Conservation (phyloP, 1,284 basidiomycete species). For the Abortiporus biennis region DNA sequence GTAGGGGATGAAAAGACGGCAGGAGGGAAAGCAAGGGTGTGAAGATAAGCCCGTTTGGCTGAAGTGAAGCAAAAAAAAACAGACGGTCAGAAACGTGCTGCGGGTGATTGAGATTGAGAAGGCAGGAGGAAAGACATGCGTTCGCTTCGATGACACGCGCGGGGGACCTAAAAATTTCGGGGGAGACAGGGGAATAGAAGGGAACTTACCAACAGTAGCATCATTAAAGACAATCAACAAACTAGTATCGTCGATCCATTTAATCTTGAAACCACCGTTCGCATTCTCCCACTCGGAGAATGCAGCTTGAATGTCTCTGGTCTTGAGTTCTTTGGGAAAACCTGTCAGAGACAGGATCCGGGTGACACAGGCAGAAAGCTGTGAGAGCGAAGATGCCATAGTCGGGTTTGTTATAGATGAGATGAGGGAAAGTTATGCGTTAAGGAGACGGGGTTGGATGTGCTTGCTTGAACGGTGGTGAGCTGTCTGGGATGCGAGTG, state of each 20-base stretch:
- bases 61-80: constrained; percentile 6
- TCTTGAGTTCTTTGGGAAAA: constrained; percentile 95
- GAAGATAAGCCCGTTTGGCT: constrained; percentile 94
- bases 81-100: constrained; percentile 20
- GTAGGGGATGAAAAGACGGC: constrained; percentile 59
- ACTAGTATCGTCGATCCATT: constrained; percentile 97
- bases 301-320: constrained; percentile 88
- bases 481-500: no score
- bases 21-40: constrained; percentile 80
- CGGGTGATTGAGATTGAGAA: constrained; percentile 4
- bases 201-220: constrained; percentile 67
- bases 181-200: constrained; percentile 1
- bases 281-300: constrained; percentile 88
- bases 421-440: constrained; percentile 10
- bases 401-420: constrained; percentile 13
- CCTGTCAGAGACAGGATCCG: constrained; percentile 89
- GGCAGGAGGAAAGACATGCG: constrained; percentile 9
- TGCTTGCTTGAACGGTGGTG: not conserved
- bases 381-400: constrained; percentile 56
- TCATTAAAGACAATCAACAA: constrained; percentile 93
- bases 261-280: constrained; percentile 94
- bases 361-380: constrained; percentile 90
- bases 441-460: constrained; percentile 7
- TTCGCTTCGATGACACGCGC: constrained; percentile 6
- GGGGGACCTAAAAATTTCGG: not conserved